Conservation (phyloP, 345 rosid genomes). For the Sisymbrium irio region DNA sequence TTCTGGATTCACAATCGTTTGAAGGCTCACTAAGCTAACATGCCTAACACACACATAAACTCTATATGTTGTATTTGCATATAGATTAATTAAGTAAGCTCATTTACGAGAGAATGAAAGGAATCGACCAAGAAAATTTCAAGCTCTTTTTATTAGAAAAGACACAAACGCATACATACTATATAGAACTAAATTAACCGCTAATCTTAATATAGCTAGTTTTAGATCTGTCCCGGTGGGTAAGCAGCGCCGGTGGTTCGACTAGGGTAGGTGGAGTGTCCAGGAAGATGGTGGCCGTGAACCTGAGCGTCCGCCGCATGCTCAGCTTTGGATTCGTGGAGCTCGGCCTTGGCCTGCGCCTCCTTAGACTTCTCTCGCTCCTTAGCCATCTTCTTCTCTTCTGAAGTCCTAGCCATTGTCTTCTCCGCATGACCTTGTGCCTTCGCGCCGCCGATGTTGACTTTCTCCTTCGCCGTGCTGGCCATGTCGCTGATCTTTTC, state of each 20-base stretch:
- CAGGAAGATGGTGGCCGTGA: slow-evolving; percentile 38
- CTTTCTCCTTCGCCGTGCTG: slow-evolving; percentile 61
- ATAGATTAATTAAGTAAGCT: not conserved
- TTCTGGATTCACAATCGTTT: not conserved
- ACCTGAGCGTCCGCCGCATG: slow-evolving; percentile 45
- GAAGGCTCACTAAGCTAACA: not conserved
- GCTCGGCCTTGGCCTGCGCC: slow-evolving; percentile 64
- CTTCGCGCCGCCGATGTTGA: slow-evolving; percentile 50
- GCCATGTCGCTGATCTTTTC: slow-evolving; percentile 64
- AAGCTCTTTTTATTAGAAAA: not conserved
- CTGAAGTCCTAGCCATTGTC: slow-evolving; percentile 46
- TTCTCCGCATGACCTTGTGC: slow-evolving; percentile 57
- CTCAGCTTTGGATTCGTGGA: slow-evolving; percentile 64
- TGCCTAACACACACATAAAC: too few relatives aligned
- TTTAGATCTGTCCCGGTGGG: slow-evolving; percentile 33
- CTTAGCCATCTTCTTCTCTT: slow-evolving; percentile 57
- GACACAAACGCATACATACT: not conserved
- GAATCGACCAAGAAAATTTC: not conserved
- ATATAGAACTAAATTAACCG: not conserved
- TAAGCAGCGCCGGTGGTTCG: slow-evolving; percentile 21
- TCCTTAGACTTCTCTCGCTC: slow-evolving; percentile 61
- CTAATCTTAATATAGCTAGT: not conserved
- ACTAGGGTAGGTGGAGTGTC: slow-evolving; percentile 29
- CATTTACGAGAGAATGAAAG: not conserved
- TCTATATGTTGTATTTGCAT: not conserved